These are phyloP conservation scores for Dentipellis sp. DNA, from an alignment of 768 basidiomycete species.

Conservation along the genomic window DNA sequence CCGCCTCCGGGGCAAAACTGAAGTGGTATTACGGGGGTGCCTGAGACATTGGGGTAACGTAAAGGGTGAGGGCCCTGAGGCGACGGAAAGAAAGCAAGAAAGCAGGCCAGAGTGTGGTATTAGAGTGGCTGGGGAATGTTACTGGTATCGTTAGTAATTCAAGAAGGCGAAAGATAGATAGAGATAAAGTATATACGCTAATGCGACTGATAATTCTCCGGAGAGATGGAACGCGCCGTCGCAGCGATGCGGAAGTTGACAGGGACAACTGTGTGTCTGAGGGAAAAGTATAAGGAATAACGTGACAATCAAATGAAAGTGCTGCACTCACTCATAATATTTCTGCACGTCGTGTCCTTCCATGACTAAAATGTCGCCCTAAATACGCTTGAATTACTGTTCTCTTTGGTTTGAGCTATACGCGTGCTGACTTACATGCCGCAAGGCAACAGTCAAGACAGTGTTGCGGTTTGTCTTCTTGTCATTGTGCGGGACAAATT, in stretches of 20 bases:
- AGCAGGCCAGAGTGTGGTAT: not conserved
- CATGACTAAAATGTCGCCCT: constrained; percentile 79
- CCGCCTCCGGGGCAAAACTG: not conserved
- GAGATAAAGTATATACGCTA: not conserved
- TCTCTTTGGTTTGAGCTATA: not conserved
- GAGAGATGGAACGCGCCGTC: constrained; percentile 59
- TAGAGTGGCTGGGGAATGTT: too few relatives aligned
- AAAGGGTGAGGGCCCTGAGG: too few relatives aligned
- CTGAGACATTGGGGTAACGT: too few relatives aligned
- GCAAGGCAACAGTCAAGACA: constrained; percentile 47
- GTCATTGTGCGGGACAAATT: constrained; percentile 17
- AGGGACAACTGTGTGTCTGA: constrained; percentile 67
- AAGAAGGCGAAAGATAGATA: not conserved
- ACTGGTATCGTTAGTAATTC: too few relatives aligned
- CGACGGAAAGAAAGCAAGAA: constrained; percentile 1
- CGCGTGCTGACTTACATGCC: constrained; percentile 42
- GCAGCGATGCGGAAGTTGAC: constrained; percentile 73
- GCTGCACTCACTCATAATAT: constrained; percentile 52
- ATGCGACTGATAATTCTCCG: constrained; percentile 12
- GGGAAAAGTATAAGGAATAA: constrained; percentile 3
- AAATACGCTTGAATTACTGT: too few relatives aligned
- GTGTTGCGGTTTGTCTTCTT: constrained; percentile 20
- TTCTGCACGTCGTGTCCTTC: constrained; percentile 60
- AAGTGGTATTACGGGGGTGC: too few relatives aligned
- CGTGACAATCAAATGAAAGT: not conserved